phyloP scores from a whole-genome alignment of 2,329 filamentous ascomycete species.

The Talaromyces funiculosus region DNA sequence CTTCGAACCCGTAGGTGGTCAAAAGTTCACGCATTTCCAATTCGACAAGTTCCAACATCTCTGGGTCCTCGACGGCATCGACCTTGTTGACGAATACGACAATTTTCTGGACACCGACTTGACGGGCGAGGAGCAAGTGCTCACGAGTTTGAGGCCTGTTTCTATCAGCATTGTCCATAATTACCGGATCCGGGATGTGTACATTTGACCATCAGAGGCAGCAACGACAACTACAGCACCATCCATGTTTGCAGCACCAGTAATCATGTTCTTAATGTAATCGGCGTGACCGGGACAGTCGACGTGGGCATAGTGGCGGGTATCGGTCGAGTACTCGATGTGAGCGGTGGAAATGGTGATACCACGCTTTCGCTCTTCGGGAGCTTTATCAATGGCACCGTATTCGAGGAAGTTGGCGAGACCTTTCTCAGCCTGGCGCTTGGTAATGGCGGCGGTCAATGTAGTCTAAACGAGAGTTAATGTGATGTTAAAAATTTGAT shows the following conservation, averaged over 20 bases:
- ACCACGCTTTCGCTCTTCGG: constrained; percentile 98
- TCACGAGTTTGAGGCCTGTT: constrained; percentile 86
- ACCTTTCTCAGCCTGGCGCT: constrained; percentile 93
- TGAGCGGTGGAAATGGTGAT: constrained; percentile 98
- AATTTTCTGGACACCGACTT: constrained; percentile 96
- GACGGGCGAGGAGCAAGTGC: constrained; percentile 93
- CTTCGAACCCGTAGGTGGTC: constrained; percentile 88
- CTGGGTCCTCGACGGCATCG: constrained; percentile 91
- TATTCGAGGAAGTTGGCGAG: constrained; percentile 94
- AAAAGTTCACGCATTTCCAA: constrained; percentile 99
- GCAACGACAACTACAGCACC: constrained; percentile 98
- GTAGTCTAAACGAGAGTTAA: constrained; percentile 63
- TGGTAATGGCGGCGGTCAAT: constrained; percentile 96
- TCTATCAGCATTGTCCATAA: constrained; percentile 18
- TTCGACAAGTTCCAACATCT: constrained; percentile 99
- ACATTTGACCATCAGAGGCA: constrained; percentile 97
- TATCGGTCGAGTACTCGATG: constrained; percentile 95
- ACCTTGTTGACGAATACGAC: constrained; percentile 99
- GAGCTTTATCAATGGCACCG: constrained; percentile 96
- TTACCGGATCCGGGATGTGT: constrained; percentile 15
- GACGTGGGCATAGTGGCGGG: constrained; percentile 97
- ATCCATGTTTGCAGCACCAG: constrained; percentile 98
- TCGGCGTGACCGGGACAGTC: constrained; percentile 99
- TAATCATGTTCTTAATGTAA: constrained; percentile 99
- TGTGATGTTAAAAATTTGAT: not conserved